Percentiles rank a stretch among this genome's conserved stretches.
phyloP scores from a whole-genome alignment of 805 yeast genomes.

The Clavispora phyllophila region DNA sequence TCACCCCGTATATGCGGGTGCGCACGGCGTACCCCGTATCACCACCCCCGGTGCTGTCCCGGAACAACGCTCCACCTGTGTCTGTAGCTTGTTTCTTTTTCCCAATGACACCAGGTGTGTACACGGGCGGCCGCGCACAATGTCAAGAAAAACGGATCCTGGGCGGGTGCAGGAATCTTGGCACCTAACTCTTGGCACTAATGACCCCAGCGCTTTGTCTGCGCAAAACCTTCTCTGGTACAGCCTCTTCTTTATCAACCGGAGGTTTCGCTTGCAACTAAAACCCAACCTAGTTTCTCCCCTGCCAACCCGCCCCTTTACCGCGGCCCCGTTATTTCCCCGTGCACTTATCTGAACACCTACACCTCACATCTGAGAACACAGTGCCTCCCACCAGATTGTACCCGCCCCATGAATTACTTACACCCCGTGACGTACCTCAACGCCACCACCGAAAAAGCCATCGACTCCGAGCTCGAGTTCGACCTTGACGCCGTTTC shows the following conservation, averaged over 20 bases:
- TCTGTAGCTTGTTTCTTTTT: neutral
- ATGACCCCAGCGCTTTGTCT: neutral
- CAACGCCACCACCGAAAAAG: constrained; percentile 28
- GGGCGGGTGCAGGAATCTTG: constrained; percentile 6
- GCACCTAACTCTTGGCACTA: constrained; percentile 6
- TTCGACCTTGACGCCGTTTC: constrained; percentile 26
- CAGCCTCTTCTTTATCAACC: neutral
- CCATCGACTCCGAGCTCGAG: constrained; percentile 22
- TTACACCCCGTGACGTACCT: constrained; percentile 42
- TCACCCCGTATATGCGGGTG: too few species aligned
- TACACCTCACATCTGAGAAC: too few species aligned
- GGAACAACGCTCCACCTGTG: too few species aligned
- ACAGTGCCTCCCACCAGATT: too few species aligned
- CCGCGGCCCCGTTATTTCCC: neutral
- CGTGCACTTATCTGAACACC: too few species aligned
- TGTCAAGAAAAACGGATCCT: neutral
- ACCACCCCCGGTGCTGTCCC: too few species aligned
- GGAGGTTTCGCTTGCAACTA: too few species aligned
- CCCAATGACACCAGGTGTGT: neutral
- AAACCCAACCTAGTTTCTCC: too few species aligned
- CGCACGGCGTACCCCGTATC: too few species aligned
- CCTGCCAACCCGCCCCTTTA: neutral
- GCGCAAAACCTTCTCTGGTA: neutral
- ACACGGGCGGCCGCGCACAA: neutral
- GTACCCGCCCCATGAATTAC: constrained; percentile 37